phyloP scores from a whole-genome alignment of 306 rosid species.

The Gastrolobium villosum region DNA sequence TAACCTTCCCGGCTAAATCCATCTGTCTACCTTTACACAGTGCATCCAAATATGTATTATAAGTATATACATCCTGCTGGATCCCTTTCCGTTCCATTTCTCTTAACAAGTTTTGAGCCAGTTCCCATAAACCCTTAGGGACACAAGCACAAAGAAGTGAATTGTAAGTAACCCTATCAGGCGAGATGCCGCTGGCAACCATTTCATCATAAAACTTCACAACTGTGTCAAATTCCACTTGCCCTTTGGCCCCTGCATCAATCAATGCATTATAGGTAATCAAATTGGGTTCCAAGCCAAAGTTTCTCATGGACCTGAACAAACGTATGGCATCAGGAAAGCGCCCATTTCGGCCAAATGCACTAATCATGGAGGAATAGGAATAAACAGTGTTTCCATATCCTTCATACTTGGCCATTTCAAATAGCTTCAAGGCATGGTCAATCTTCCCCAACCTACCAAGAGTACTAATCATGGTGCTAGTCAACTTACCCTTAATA shows the following conservation, averaged over 20 bases:
- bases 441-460: constrained; percentile 88
- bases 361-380: constrained; percentile 83
- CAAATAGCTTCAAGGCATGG: constrained; percentile 69
- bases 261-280: constrained; percentile 89
- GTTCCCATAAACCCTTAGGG: constrained; percentile 86
- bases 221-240: constrained; percentile 70
- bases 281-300: constrained; percentile 83
- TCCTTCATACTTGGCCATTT: constrained; percentile 66
- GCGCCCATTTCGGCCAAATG: constrained; percentile 77
- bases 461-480: constrained; percentile 88
- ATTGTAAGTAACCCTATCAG: constrained; percentile 87
- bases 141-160: constrained; percentile 85
- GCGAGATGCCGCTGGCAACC: constrained; percentile 64
- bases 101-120: constrained; percentile 65
- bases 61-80: constrained; percentile 78
- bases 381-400: constrained; percentile 86
- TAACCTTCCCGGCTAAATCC: constrained; percentile 75
- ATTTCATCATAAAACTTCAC: constrained; percentile 78
- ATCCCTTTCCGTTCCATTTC: constrained; percentile 81
- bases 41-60: constrained; percentile 87
- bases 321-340: constrained; percentile 65
- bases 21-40: constrained; percentile 88
- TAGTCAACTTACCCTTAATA: constrained; percentile 78
- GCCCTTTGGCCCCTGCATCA: constrained; percentile 89
- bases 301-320: constrained; percentile 69